These are phyloP conservation scores for Leccinum fibrillosum DNA, from an alignment of 768 basidiomycete species.

Conservation along the genomic window DNA sequence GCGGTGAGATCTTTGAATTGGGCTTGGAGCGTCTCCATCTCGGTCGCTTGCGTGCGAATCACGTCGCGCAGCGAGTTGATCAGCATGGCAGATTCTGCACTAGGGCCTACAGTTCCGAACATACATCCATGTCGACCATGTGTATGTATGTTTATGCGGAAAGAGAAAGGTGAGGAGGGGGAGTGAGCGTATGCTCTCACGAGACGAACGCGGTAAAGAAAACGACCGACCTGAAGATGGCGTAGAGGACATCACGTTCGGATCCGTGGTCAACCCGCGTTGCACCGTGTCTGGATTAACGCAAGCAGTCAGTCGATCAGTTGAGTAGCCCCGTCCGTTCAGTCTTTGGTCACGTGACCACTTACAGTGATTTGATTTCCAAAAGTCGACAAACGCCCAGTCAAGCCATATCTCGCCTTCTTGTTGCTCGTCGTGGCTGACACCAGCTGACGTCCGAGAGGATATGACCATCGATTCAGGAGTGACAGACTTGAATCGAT, in stretches of 20 bases:
- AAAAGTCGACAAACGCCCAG: conserved; percentile 97
- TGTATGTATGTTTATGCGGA: background rate
- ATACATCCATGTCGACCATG: background rate
- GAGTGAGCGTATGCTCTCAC: background rate
- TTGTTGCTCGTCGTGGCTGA: conserved; percentile 40
- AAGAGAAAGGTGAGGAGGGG: background rate
- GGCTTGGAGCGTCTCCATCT: conserved; percentile 67
- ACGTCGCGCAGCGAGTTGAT: conserved; percentile 82
- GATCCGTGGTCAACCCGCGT: conserved; percentile 66
- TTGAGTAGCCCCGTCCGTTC: background rate
- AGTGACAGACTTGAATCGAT: conserved; percentile 85
- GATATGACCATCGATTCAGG: conserved; percentile 77
- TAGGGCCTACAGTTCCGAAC: conserved; percentile 44
- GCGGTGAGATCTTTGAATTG: conserved; percentile 46
- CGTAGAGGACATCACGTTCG: conserved; percentile 57
- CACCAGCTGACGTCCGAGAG: conserved; percentile 34
- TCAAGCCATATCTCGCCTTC: conserved; percentile 96
- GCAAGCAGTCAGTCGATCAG: background rate
- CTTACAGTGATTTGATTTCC: conserved; percentile 97
- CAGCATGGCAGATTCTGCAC: conserved; percentile 75
- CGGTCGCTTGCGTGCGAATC: conserved; percentile 76
- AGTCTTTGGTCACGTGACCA: background rate
- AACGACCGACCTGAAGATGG: conserved; percentile 47
- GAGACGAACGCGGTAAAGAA: background rate
- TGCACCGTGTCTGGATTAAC: conserved; percentile 58